Percentiles rank a stretch among this genome's conserved stretches.
phyloP scores from a whole-genome alignment of 257 asterid species.

The Penstemon eatonii region DNA sequence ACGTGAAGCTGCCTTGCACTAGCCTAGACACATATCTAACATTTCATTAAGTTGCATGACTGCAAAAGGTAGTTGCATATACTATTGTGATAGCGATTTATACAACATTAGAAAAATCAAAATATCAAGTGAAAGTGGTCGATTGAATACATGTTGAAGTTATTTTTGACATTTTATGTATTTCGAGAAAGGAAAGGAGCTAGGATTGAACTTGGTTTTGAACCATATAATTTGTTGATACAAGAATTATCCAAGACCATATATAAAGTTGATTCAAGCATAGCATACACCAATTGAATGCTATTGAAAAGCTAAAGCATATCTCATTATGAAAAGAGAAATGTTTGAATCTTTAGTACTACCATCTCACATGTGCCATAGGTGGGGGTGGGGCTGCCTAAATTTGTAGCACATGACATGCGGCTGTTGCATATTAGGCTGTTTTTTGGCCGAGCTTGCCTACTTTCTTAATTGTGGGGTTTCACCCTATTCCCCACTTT shows the following conservation, averaged over 20 bases:
- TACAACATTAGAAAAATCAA: too few relatives aligned
- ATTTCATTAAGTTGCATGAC: too few relatives aligned
- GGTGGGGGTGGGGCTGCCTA: constrained; percentile 23
- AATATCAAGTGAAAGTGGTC: background rate
- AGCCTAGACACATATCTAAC: too few relatives aligned
- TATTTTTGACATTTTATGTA: background rate
- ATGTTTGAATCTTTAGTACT: constrained; percentile 1
- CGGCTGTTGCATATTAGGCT: constrained; percentile 17
- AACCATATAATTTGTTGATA: background rate
- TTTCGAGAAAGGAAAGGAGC: background rate
- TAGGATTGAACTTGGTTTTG: background rate
- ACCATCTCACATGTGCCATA: constrained; percentile 22
- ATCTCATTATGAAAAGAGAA: constrained; percentile 18
- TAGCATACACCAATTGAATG: constrained; percentile 3
- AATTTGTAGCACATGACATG: constrained; percentile 25
- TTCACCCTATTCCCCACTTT: background rate
- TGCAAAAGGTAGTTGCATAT: too few relatives aligned
- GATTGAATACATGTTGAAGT: background rate
- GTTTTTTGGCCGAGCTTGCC: constrained; percentile 10
- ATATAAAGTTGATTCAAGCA: background rate
- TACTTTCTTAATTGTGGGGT: background rate
- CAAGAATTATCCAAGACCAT: constrained; percentile 13
- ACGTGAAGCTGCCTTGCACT: too few relatives aligned
- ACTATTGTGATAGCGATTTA: too few relatives aligned
- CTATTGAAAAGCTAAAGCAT: constrained; percentile 17